These are phyloP conservation scores for Pythium inflatum DNA, from an alignment of 352 stramenopile species.

Conservation along the genomic window DNA sequence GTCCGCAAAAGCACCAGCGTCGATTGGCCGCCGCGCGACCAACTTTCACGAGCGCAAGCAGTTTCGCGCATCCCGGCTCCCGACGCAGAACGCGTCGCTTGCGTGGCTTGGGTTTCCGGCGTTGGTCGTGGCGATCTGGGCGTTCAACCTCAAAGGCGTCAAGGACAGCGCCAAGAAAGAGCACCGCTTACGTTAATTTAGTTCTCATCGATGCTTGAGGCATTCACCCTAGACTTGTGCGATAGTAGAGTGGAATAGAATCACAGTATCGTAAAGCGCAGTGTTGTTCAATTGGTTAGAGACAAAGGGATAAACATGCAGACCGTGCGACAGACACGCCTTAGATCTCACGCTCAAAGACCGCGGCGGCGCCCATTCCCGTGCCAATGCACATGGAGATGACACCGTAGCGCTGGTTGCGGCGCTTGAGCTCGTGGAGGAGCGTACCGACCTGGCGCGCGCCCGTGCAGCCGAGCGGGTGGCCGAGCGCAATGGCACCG, in stretches of 20 bases:
- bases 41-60: slow-evolving; percentile 70
- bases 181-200: slow-evolving; percentile 24
- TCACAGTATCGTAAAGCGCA: too few relatives aligned
- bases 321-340: neutral
- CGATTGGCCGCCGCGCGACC: slow-evolving; percentile 64
- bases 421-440: slow-evolving; percentile 91
- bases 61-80: slow-evolving; percentile 66
- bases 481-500: slow-evolving; percentile 88
- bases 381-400: slow-evolving; percentile 97
- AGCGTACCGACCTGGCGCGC: slow-evolving; percentile 92
- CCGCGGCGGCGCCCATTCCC: slow-evolving; percentile 93
- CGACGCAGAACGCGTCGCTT: slow-evolving; percentile 60
- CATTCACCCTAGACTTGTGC: too few relatives aligned
- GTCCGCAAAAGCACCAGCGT: slow-evolving; percentile 51
- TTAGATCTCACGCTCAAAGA: slow-evolving; percentile 84
- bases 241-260: too few relatives aligned
- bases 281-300: too few relatives aligned
- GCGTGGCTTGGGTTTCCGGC: slow-evolving; percentile 69
- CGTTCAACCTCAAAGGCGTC: slow-evolving; percentile 62
- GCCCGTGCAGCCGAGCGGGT: slow-evolving; percentile 90
- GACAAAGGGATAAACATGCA: too few relatives aligned
- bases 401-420: slow-evolving; percentile 83
- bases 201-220: too few relatives aligned
- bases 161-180: slow-evolving; percentile 51
- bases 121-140: slow-evolving; percentile 57